Percentiles rank a stretch among this genome's conserved stretches.
phyloP scores from a whole-genome alignment of 208 protist species.

The Kentomonas sorsogonicus region DNA sequence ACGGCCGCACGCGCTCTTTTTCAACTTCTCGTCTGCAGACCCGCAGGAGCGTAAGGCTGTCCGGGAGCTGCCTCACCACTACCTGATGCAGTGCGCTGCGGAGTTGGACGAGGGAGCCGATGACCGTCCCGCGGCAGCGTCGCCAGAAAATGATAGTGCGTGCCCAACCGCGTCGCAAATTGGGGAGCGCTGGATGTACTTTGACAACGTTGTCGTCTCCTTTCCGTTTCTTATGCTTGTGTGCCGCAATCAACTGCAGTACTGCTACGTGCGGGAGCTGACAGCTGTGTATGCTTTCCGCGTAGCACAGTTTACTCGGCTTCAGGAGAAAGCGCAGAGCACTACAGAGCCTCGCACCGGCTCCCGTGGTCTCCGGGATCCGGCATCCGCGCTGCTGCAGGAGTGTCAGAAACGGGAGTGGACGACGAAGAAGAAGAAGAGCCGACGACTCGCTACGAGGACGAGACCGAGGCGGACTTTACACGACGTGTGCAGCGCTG shows the following conservation, averaged over 20 bases:
- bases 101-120: conserved; percentile 1
- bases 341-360: no score
- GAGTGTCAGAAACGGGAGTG: conserved; percentile 21
- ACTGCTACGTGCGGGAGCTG: conserved; percentile 64
- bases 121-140: conserved; percentile 28
- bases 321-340: no score
- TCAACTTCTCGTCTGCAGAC: no score
- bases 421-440: neutral
- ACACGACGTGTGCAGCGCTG: no score
- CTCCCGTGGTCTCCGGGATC: no score
- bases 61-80: neutral
- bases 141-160: conserved; percentile 66
- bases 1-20: no score
- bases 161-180: conserved; percentile 35
- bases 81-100: neutral
- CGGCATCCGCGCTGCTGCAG: no score
- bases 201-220: conserved; percentile 57
- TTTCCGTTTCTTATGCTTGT: conserved; percentile 58
- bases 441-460: neutral
- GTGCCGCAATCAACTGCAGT: conserved; percentile 48
- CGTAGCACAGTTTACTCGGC: no score
- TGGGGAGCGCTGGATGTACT: conserved; percentile 26
- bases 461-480: neutral
- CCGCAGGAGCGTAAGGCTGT: no score
- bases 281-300: conserved; percentile 47